Conservation (phyloP, 208 protist genomes). For the Leishmania braziliensis region DNA sequence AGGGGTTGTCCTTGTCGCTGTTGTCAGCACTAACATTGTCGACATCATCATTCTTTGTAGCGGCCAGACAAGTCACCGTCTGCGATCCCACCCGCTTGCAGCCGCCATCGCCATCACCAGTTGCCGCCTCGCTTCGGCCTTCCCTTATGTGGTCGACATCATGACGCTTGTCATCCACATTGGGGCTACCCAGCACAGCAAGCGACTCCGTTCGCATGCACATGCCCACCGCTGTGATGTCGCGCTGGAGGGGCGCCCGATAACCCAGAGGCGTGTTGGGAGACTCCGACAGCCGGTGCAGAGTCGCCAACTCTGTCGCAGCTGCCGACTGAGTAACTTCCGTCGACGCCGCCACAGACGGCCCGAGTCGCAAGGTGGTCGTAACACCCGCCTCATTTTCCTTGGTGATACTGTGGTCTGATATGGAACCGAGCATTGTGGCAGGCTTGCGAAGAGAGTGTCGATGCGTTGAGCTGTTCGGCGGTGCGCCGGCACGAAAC, state of each 20-base stretch:
- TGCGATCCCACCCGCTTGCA: neutral
- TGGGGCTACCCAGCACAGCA: neutral
- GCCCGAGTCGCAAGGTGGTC: neutral
- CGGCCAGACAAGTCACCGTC: neutral
- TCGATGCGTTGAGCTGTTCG: no score
- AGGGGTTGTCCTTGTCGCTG: neutral
- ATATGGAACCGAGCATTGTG: neutral
- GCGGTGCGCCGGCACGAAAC: neutral
- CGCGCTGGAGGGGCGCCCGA: slow-evolving; percentile 20
- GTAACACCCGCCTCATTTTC: neutral
- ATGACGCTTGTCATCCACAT: neutral
- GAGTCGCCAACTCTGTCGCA: neutral
- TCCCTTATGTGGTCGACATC: neutral
- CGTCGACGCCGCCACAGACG: neutral
- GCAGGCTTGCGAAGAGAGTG: neutral
- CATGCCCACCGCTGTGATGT: slow-evolving; percentile 7
- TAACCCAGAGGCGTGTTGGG: neutral
- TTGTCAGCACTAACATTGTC: no score
- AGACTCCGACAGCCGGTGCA: neutral
- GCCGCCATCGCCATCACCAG: neutral
- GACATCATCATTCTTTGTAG: neutral
- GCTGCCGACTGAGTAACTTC: neutral
- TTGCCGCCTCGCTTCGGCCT: no score
- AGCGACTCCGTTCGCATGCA: neutral
- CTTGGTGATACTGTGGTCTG: no score